Conservation (phyloP, 352 stramenopile genomes). For the Vaucheria bursata region DNA sequence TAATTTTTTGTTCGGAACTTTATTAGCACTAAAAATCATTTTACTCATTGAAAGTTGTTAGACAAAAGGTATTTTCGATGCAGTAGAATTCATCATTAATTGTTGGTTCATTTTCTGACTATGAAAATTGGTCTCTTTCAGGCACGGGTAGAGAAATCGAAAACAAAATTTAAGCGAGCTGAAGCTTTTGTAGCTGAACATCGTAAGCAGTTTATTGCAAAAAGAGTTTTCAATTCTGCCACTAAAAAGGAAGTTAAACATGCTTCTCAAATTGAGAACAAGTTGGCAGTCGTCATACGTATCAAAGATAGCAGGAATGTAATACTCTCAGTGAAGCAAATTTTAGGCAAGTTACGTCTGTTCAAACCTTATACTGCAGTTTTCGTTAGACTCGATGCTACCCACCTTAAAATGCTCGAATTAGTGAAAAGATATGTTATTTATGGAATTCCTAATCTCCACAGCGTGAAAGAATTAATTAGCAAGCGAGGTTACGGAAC, state of each 20-base stretch:
- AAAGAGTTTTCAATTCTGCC: conserved; percentile 74
- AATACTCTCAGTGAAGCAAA: background rate
- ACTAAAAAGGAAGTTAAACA: background rate
- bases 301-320: background rate
- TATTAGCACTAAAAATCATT: too few relatives aligned
- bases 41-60: too few relatives aligned
- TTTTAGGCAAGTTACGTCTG: background rate
- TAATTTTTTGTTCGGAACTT: too few relatives aligned
- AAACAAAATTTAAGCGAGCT: background rate
- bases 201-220: conserved; percentile 52
- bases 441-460: conserved; percentile 91
- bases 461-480: conserved; percentile 89
- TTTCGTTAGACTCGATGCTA: conserved; percentile 97
- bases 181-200: background rate
- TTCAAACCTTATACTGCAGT: conserved; percentile 48
- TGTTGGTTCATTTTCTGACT: too few relatives aligned
- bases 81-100: too few relatives aligned
- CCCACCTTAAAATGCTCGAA: conserved; percentile 95
- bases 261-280: background rate
- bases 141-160: background rate
- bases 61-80: too few relatives aligned
- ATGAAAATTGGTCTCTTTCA: too few relatives aligned
- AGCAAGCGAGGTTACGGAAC: conserved; percentile 98
- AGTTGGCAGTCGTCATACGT: background rate
- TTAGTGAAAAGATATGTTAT: conserved; percentile 93